phyloP scores from a whole-genome alignment of 768 basidiomycete species.

The Russula sp. region DNA sequence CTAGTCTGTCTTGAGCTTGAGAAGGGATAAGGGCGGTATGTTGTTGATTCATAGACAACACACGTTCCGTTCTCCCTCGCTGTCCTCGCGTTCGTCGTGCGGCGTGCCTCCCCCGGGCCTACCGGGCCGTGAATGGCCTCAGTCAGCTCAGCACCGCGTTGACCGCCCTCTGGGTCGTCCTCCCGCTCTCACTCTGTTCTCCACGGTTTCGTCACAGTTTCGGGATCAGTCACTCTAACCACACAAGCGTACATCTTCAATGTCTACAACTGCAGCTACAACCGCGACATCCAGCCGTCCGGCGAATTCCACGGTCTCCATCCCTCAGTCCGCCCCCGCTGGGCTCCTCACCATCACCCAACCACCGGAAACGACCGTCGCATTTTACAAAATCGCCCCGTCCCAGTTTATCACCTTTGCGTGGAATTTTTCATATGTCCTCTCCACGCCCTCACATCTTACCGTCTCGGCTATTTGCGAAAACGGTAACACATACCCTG shows the following conservation, averaged over 20 bases:
- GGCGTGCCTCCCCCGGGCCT: not conserved
- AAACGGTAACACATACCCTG: conserved; percentile 86
- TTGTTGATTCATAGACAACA: conserved; percentile 3
- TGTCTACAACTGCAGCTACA: not conserved
- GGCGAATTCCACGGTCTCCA: conserved; percentile 20
- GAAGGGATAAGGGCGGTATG: conserved; percentile 20
- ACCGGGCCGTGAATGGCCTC: not conserved
- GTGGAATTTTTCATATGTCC: conserved; percentile 80
- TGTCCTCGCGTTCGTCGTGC: not conserved
- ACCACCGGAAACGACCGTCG: conserved; percentile 73
- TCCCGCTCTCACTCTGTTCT: not conserved
- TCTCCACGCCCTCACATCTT: conserved; percentile 61
- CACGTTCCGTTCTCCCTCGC: not conserved
- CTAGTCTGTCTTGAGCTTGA: conserved; percentile 1
- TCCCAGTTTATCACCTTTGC: conserved; percentile 75
- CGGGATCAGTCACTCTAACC: not conserved
- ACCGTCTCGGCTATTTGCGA: conserved; percentile 78
- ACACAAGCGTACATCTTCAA: not conserved
- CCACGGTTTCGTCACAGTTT: too few species aligned
- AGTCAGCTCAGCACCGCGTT: too few species aligned
- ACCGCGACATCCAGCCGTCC: not conserved
- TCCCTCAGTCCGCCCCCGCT: conserved; percentile 47
- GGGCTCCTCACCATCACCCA: conserved; percentile 70
- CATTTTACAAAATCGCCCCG: conserved; percentile 82
- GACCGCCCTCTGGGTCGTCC: too few species aligned